Evolutionary conservation across 371 early-diverging fungal genomes (phyloP), one percentile per base, ranked within the genome.

Genomic region (Mucor piriformis): DNA sequence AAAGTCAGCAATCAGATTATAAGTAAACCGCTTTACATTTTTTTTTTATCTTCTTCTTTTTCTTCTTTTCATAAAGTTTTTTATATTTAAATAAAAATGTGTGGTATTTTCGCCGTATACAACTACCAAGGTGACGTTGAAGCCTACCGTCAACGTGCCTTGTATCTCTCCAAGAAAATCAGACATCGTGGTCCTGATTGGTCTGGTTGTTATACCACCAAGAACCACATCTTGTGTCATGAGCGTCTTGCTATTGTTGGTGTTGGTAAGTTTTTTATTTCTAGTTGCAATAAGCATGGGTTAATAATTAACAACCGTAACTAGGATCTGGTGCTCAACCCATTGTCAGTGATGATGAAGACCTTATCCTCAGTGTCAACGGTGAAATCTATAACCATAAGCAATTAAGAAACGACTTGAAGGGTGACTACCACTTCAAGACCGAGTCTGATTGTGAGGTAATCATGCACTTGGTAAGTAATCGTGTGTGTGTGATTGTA

Each of bases 381-480:
- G 98, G 96, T 56, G 98, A 97, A 76, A 97, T 97, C 74, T 97
- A 97, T 83, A 97, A 97, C 90, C 95, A 97, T 80, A 88, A 90
- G 68, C 79, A 85, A 23, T 86, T 97, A 27, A 84, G 90, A 59
- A 84, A 86, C 66, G 61, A 74, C 63, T 80, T 96, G 62, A 92
- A 92, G 81, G 64, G 72, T 67, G 63, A 68, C 46, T 81, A 76
- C 61, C 79, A 75, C 49, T 96, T 96, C 86, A 88, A 92, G 83
- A 96, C 98, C 51, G 89, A 92, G 65, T 95, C 96, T 54, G 98
- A 97, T 75, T 97, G 98, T 82, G 96, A 97, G 76, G 88, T 95
- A 55, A 95, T 97, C 54, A 77, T 97, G 72, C 92, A 93, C 69
- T 71, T 95, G 84, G 95, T 95, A 84, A 68, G 84, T 69, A 24